Base-by-base conservation (phyloP, 768 basidiomycete species). In the Chalciporus piperatus region DNA sequence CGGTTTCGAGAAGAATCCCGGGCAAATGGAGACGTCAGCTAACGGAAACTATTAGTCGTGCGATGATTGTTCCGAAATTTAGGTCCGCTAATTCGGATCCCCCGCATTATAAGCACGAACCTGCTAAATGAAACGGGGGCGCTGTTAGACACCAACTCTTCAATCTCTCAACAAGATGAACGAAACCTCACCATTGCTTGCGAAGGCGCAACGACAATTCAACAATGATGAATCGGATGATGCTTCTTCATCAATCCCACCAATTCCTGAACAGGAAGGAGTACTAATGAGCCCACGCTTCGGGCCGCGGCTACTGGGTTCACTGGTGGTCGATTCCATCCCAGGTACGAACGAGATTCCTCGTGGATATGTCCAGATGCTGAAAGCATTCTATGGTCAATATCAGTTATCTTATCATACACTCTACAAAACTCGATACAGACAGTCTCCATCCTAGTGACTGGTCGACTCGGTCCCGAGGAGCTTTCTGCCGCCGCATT, bases 401-500 rank as follows among this genome's bases (percentile, higher is more conserved):
- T 16, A 23, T 11, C 64, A 86, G 84, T 86, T 16, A 84, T 86
- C 43, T 64, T 85, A 35, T 85, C 85, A 0, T 89, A 88, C 66
- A 76, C 79, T 28, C 70, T 89, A 19, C 87, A 89, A 66, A 87
- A 87, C 60, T 88, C 86, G 4, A 76, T 87, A 33, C 87, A 88
- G 65, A 84, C 85, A 4, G 70, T 74, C 16, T 79, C 85, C 16
- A 75, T 88, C 46, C 57, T 87, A 30, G 75, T 89, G 56, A 78
- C 77, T 11, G 85, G 86, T 22, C 80, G 81, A 17, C 75, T 89
- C 9, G 87, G 88, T 3, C 80, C 87, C 17, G 72, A 83, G 56
- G 82, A 86, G 59, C 72, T 90, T 14, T 86, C 86, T 1, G 82
- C 80, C 2, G 78, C 88, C 12, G 86, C 88, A 39, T 85, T 89